Conservation (phyloP, 495 filamentous ascomycete genomes). For the Rostrohypoxylon terebratum region DNA sequence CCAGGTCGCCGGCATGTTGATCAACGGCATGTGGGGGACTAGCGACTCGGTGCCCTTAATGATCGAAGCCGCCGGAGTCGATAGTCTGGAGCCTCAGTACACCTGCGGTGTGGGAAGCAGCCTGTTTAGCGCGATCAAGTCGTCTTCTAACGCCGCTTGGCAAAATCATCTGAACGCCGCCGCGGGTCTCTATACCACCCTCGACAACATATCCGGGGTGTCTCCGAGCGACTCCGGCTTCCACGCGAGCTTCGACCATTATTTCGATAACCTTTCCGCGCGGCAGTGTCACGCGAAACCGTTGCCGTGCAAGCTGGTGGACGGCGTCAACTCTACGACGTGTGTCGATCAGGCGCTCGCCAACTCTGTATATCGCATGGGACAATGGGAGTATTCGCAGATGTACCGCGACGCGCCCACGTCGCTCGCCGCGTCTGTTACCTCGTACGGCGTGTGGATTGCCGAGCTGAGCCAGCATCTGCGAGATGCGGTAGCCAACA, state of each 20-base stretch:
- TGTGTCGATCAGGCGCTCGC: slow-evolving; percentile 69
- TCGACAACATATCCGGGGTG: slow-evolving; percentile 72
- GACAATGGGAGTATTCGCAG: slow-evolving; percentile 76
- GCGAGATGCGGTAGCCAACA: slow-evolving; percentile 57
- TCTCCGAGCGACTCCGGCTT: slow-evolving; percentile 64
- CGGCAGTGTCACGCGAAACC: slow-evolving; percentile 74
- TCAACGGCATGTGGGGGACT: slow-evolving; percentile 68
- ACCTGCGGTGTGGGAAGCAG: slow-evolving; percentile 60
- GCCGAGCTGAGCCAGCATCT: slow-evolving; percentile 72
- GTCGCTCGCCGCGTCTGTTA: slow-evolving; percentile 66
- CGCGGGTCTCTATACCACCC: slow-evolving; percentile 57
- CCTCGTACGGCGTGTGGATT: slow-evolving; percentile 71
- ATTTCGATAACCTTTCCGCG: slow-evolving; percentile 78
- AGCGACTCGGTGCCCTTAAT: slow-evolving; percentile 57
- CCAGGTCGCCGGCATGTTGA: slow-evolving; percentile 74
- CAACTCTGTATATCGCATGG: slow-evolving; percentile 72
- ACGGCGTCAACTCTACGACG: slow-evolving; percentile 48
- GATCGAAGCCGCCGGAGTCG: slow-evolving; percentile 63
- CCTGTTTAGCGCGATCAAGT: slow-evolving; percentile 61
- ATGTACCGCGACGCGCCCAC: slow-evolving; percentile 69
- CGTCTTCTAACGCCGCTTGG: slow-evolving; percentile 64
- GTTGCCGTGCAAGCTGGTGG: slow-evolving; percentile 67
- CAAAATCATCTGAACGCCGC: slow-evolving; percentile 67
- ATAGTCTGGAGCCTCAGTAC: slow-evolving; percentile 74
- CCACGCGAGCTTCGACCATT: slow-evolving; percentile 75